Evolutionary conservation across 1,284 basidiomycete genomes (phyloP).

Genomic region (Mycosarcoma mackinlayi): DNA sequence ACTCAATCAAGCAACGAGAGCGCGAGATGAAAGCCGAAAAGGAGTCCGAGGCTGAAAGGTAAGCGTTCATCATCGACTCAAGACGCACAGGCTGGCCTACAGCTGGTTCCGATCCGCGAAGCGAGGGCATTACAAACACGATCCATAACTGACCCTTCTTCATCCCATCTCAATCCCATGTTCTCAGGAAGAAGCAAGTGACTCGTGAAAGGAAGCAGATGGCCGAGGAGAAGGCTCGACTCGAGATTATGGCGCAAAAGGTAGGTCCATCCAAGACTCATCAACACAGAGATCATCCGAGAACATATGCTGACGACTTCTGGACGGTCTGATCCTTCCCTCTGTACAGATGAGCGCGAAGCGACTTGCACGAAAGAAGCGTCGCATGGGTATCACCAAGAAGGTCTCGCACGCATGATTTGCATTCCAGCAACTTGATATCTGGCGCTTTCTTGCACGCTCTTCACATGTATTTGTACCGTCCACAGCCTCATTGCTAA

Average conservation of each 20-base stretch:
- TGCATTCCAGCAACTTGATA: background rate
- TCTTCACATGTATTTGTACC: slow-evolving; percentile 34
- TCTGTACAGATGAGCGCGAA: slow-evolving; percentile 54
- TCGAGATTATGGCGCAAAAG: slow-evolving; percentile 55
- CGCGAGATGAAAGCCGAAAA: slow-evolving; percentile 54
- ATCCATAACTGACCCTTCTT: no score
- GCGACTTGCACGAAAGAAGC: slow-evolving; percentile 49
- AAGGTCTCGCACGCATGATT: slow-evolving; percentile 50
- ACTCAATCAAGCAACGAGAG: slow-evolving; percentile 52
- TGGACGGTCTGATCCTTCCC: background rate
- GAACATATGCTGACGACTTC: background rate
- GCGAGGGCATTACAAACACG: no score
- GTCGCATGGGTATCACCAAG: slow-evolving; percentile 54
- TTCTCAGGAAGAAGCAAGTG: slow-evolving; percentile 45
- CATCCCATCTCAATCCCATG: no score
- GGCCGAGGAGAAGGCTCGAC: slow-evolving; percentile 53
- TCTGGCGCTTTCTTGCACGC: background rate
- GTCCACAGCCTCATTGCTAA: no score
- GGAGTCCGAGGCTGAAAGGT: slow-evolving; percentile 40
- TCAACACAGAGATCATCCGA: background rate
- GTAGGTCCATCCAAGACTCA: slow-evolving; percentile 15
- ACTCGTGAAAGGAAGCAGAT: slow-evolving; percentile 53
- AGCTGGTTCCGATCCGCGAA: no score
- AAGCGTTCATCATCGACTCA: background rate
- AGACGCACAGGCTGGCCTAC: no score